Conservation (phyloP, 352 stramenopile genomes). For the Phytophthora lateralis region DNA sequence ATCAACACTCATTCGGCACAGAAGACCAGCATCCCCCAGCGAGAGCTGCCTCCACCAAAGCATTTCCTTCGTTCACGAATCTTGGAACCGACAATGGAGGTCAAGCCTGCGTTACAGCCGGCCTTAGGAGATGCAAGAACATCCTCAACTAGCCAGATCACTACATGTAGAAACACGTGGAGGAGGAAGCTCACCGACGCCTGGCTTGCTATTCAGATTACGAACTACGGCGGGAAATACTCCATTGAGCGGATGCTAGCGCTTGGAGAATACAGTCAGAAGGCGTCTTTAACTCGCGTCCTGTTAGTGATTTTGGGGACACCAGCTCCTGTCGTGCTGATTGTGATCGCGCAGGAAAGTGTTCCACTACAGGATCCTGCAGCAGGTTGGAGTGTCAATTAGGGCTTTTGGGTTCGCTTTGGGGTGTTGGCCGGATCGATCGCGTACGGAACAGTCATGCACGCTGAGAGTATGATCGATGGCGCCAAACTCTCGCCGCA, state of each 20-base stretch:
- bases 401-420: slow-evolving; percentile 7
- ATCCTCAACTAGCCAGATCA: too few relatives aligned
- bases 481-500: background rate
- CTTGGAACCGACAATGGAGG: too few relatives aligned
- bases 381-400: background rate
- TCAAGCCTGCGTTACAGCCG: too few relatives aligned
- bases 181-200: background rate
- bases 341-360: slow-evolving; percentile 1
- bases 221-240: slow-evolving; percentile 25
- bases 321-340: background rate
- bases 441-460: slow-evolving; percentile 9
- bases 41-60: too few relatives aligned
- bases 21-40: too few relatives aligned
- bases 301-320: background rate
- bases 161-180: background rate
- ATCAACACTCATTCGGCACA: too few relatives aligned
- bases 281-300: background rate
- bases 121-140: too few relatives aligned
- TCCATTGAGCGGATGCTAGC: slow-evolving; percentile 40
- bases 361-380: background rate
- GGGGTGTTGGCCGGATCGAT: background rate
- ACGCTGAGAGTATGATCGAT: background rate
- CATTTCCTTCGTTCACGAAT: too few relatives aligned
- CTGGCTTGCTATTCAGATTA: slow-evolving; percentile 2
- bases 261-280: slow-evolving; percentile 28